These are phyloP conservation scores for Sphagnum magellanicum DNA, from an alignment of 228 moss, liverwort and hornwort species.

Conservation along the genomic window DNA sequence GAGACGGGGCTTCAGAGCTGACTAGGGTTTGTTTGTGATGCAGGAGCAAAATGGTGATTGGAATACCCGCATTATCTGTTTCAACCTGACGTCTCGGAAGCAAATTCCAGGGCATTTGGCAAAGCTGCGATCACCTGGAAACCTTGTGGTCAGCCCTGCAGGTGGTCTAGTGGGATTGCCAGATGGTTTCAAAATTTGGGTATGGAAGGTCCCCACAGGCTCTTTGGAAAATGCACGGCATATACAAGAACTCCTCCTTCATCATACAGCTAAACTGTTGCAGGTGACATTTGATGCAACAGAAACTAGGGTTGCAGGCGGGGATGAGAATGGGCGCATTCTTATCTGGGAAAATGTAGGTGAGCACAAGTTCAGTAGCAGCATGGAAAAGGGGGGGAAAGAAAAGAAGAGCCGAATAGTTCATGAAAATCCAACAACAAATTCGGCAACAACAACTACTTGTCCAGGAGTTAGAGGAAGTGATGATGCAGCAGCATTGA, in stretches of 20 bases:
- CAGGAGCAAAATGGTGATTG: constrained; percentile 13
- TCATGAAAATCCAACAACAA: neutral
- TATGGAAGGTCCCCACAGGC: constrained; percentile 63
- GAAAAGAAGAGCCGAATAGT: constrained; percentile 7
- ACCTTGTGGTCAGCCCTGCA: constrained; percentile 38
- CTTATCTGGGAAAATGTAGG: constrained; percentile 92
- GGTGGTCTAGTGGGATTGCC: constrained; percentile 74
- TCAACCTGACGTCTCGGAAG: constrained; percentile 43
- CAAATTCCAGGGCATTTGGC: constrained; percentile 42
- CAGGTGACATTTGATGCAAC: constrained; percentile 56
- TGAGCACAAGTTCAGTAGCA: constrained; percentile 29
- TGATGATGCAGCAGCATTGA: constrained; percentile 70
- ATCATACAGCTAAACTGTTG: constrained; percentile 48
- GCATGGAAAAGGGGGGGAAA: neutral
- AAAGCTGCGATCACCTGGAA: constrained; percentile 37
- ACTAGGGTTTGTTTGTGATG: neutral
- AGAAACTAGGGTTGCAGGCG: constrained; percentile 69
- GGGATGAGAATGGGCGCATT: constrained; percentile 71
- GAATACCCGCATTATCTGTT: constrained; percentile 43
- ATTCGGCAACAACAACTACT: neutral
- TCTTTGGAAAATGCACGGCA: constrained; percentile 5
- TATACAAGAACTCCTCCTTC: constrained; percentile 32
- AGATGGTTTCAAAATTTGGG: constrained; percentile 41
- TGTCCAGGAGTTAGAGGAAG: constrained; percentile 41
- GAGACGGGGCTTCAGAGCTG: neutral